Conservation (phyloP, 1,284 basidiomycete genomes). For the Pseudozyma thailandica region DNA sequence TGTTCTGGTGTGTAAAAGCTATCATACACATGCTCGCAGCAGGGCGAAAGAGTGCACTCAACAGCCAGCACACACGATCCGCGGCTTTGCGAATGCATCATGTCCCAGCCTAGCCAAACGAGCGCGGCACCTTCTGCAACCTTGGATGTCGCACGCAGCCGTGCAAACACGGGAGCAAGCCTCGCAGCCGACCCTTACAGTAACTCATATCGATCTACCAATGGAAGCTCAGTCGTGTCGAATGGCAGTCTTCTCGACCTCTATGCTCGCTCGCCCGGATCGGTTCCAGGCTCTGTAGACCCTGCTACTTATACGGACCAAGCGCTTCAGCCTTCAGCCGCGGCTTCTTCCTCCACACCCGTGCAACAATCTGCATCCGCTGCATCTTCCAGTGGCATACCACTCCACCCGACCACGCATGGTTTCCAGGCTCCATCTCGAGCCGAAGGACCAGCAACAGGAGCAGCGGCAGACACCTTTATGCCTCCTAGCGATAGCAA, state of each 20-base stretch:
- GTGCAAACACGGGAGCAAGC: constrained; percentile 37
- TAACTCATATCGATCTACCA: constrained; percentile 29
- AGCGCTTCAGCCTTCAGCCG: background rate
- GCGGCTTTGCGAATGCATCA: background rate
- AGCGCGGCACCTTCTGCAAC: constrained; percentile 8
- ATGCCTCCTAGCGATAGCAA: constrained; percentile 37
- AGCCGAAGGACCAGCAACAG: too few relatives aligned
- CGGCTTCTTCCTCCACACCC: background rate
- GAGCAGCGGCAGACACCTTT: constrained; percentile 4
- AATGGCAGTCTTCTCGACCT: constrained; percentile 50
- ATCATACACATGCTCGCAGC: too few relatives aligned
- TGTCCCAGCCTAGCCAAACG: constrained; percentile 20
- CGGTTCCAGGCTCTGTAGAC: constrained; percentile 15
- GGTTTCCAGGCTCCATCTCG: constrained; percentile 21
- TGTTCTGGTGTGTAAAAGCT: too few relatives aligned
- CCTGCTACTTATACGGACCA: background rate
- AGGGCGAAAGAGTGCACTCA: too few relatives aligned
- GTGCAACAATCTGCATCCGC: constrained; percentile 6
- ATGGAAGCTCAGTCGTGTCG: constrained; percentile 34
- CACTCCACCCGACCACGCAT: constrained; percentile 10
- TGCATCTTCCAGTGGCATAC: constrained; percentile 8
- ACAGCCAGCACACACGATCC: background rate
- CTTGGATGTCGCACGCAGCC: constrained; percentile 17
- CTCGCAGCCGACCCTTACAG: constrained; percentile 18
- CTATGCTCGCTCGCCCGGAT: constrained; percentile 40